Conservation (phyloP, 768 basidiomycete species). For the Baorangia bicolor region DNA sequence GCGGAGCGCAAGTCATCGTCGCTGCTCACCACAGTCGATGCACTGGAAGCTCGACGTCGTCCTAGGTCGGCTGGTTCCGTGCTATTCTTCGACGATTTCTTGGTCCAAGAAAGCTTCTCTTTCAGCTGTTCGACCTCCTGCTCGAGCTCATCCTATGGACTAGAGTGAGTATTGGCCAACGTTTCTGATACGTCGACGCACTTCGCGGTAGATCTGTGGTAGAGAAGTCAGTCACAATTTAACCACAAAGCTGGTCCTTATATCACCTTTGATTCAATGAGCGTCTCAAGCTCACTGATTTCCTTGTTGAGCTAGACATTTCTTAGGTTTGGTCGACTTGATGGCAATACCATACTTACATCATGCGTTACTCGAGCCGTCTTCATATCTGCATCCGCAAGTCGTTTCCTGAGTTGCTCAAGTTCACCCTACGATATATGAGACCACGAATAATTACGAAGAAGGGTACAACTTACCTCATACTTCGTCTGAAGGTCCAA, state of each 20-base stretch:
- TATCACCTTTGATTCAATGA: constrained; percentile 90
- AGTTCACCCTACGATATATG: constrained; percentile 49
- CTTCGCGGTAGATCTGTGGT: constrained; percentile 79
- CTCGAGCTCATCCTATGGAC: constrained; percentile 75
- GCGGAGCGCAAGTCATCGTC: constrained; percentile 22
- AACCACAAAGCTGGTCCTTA: neutral
- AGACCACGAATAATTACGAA: neutral
- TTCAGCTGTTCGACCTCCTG: constrained; percentile 77
- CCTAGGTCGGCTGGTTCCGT: constrained; percentile 37
- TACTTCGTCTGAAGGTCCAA: constrained; percentile 45
- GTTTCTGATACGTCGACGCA: constrained; percentile 25
- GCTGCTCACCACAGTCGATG: constrained; percentile 25
- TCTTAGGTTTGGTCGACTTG: neutral
- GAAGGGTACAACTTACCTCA: constrained; percentile 44
- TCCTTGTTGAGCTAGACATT: constrained; percentile 77
- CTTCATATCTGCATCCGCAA: constrained; percentile 73
- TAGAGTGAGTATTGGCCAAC: constrained; percentile 12
- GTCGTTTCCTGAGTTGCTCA: constrained; percentile 68
- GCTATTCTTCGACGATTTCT: constrained; percentile 55
- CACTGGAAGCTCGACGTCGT: constrained; percentile 20
- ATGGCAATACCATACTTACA: constrained; percentile 39
- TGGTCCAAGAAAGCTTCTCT: constrained; percentile 60
- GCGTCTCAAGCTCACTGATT: constrained; percentile 85
- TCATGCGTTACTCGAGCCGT: constrained; percentile 66
- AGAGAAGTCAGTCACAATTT: constrained; percentile 4